These are phyloP conservation scores for Boletus bicolor DNA, from an alignment of 768 basidiomycete species.

Conservation along the genomic window DNA sequence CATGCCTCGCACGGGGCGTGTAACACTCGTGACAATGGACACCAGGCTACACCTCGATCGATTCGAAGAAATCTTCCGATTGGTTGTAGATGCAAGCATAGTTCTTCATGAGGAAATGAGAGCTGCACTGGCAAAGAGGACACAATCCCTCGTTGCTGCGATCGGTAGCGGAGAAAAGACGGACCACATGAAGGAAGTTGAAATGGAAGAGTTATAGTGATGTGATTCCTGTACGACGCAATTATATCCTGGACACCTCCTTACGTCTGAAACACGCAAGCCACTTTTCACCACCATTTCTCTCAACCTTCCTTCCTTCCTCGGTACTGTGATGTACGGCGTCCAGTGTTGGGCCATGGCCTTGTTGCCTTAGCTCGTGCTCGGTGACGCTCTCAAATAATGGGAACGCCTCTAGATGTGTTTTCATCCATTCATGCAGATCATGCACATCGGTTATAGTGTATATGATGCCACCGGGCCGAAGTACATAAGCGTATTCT, in stretches of 20 bases:
- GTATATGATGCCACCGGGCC: slow-evolving; percentile 93
- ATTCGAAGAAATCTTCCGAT: slow-evolving; percentile 82
- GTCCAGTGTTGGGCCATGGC: slow-evolving; percentile 75
- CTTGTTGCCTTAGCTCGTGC: slow-evolving; percentile 68
- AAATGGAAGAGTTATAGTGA: slow-evolving; percentile 38
- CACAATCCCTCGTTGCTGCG: slow-evolving; percentile 57
- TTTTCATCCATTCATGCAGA: slow-evolving; percentile 92
- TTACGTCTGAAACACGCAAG: slow-evolving; percentile 85
- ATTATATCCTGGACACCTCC: slow-evolving; percentile 13
- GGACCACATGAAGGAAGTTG: slow-evolving; percentile 32
- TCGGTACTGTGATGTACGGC: slow-evolving; percentile 85
- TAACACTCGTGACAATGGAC: slow-evolving; percentile 90
- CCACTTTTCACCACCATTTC: slow-evolving; percentile 90
- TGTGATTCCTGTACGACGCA: slow-evolving; percentile 8
- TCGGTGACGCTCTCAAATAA: slow-evolving; percentile 81
- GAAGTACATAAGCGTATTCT: slow-evolving; percentile 93
- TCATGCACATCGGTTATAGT: slow-evolving; percentile 97
- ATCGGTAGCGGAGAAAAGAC: slow-evolving; percentile 49
- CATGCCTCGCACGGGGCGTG: slow-evolving; percentile 81
- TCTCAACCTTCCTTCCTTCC: slow-evolving; percentile 94
- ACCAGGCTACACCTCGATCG: slow-evolving; percentile 90
- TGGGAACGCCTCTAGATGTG: slow-evolving; percentile 84
- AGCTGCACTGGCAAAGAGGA: slow-evolving; percentile 59
- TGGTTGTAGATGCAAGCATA: slow-evolving; percentile 74
- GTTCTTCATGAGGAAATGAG: slow-evolving; percentile 86